These are phyloP conservation scores for Zymoseptoria pseudotritici DNA, from an alignment of 2,329 filamentous ascomycete genomes.

Conservation along the genomic window DNA sequence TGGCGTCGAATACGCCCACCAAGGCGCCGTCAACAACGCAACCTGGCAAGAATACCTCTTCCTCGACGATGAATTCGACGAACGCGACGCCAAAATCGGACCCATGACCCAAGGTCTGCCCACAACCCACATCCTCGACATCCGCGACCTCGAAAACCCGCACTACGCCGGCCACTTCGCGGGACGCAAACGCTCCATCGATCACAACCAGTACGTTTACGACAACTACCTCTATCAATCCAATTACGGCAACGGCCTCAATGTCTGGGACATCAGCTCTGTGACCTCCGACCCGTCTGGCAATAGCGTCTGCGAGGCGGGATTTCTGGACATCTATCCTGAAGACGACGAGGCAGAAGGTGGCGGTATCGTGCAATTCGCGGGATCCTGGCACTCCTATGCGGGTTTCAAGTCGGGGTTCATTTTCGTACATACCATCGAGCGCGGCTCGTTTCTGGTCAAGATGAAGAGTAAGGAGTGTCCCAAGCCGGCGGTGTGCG, in stretches of 20 bases:
- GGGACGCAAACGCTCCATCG: slow-evolving; percentile 27
- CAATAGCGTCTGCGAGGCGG: slow-evolving; percentile 38
- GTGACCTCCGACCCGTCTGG: slow-evolving; percentile 39
- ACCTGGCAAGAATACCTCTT: slow-evolving; percentile 38
- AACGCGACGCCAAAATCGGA: slow-evolving; percentile 22
- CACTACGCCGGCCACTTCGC: slow-evolving; percentile 34
- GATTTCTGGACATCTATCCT: slow-evolving; percentile 46
- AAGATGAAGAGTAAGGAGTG: slow-evolving; percentile 28
- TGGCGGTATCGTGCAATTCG: slow-evolving; percentile 31
- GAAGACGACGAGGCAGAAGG: slow-evolving; percentile 38
- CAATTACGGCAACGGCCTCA: slow-evolving; percentile 32
- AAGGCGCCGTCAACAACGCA: slow-evolving; percentile 45
- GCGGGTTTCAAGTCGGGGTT: slow-evolving; percentile 44
- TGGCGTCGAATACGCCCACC: slow-evolving; percentile 46
- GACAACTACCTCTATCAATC: slow-evolving; percentile 31
- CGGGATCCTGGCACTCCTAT: slow-evolving; percentile 44
- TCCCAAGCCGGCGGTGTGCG: slow-evolving; percentile 11
- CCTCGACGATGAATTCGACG: slow-evolving; percentile 50
- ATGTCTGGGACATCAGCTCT: slow-evolving; percentile 31
- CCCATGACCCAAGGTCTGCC: slow-evolving; percentile 29
- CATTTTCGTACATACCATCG: slow-evolving; percentile 47
- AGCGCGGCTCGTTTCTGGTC: slow-evolving; percentile 44
- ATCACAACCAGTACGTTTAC: slow-evolving; percentile 38
- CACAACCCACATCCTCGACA: slow-evolving; percentile 41
- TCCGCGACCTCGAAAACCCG: slow-evolving; percentile 38